Base-by-base conservation (phyloP, 768 basidiomycete genomes). In the Trametes villosa region DNA sequence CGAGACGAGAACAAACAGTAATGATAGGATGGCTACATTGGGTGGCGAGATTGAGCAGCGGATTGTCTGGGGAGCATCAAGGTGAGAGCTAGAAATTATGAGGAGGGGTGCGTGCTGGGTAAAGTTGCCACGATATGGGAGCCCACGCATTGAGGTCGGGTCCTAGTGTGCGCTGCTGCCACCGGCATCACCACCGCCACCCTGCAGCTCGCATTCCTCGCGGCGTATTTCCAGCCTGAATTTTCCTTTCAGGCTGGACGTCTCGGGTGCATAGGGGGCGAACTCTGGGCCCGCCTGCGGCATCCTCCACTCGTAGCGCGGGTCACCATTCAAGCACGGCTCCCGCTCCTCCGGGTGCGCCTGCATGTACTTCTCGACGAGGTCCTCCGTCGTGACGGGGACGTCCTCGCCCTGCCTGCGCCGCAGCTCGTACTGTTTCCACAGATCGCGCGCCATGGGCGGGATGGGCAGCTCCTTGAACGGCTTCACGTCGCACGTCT, bases 261-360 rank as follows among this genome's bases (percentile, higher is more conserved):
- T 27, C 20, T 53, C 36, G 46, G 48, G 22, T n/a, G n/a, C n/a
- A n/a, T n/a, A n/a, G 11, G 34, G 45, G 3, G 22, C 24, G 52
- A 60, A 60, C 52, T 60, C 59, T 34, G 59, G 59, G 7, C 52
- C 59, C 12, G 44, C 18, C 0, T 40, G 51, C 12, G 59, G 59
- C 34, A 53, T 53, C 42, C 18, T 22, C 59, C 59, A 60, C 42
- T 53, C 42, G 50, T 56, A 57, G 17, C 47, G 11, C 18, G 50
- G 50, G 17, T 57, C 50, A 1, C 51, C 42, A 3, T 34, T 33
- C 18, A 62, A 31, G n/a, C 41, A 41, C 3, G 50, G 18, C 50
- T 62, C 61, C 22, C 41, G 24, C 51, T 62, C 50, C 3, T 62
- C 61, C 1, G 61, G 61, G 51, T 62, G 55, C 4, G 31, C 55